Evolutionary conservation across 805 yeast genomes (phyloP), one percentile per base, ranked within the genome.

Genomic region (Ascoidea tarda): DNA sequence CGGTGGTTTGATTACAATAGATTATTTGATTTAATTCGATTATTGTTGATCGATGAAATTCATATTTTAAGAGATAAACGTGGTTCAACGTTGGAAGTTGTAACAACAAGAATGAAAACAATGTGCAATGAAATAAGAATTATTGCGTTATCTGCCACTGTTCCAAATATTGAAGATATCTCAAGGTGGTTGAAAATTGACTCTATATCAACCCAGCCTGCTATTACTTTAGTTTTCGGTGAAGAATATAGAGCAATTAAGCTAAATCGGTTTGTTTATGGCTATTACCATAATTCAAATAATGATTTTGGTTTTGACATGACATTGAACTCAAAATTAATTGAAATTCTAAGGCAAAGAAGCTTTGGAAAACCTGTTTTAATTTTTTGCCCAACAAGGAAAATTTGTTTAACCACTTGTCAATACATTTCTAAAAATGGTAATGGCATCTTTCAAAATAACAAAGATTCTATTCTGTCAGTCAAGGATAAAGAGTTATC

Each of bases 311-410:
- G 73, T 53, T 70, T 74, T 59, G 83, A 79, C 56, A 60, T 64
- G 1, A 56, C 66, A 16, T 65, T 74, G 33, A 77, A 75, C 54
- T 52, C 67, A 0, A 76, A 72, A 54, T 54, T 77, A 14, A 51
- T 62, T 3, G 75, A 70, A 12, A 61, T 77, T 10, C 58, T 79
- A 5, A 59, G 61, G 12, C 53, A 59, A 14, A 69, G 76, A 59
- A 65, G 72, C 5, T 64, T 66, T 31, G 57, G 58, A 1, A 74
- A 73, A 50, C 78, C 81, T 1, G 73, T 72, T 5, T 57, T 78
- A 44, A 63, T 78, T 0, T 78, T 78, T 58, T 78, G 83, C 54
- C 72, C 81, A 0, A 78, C 82, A 0, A 67, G 82, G 59, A 68
- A 69, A 14, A 73, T 77, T 12, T 67, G 77, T 3, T 61, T 70